Evolutionary conservation across 129 eudicot species (phyloP).

Genomic region (Tanacetum coccineum): DNA sequence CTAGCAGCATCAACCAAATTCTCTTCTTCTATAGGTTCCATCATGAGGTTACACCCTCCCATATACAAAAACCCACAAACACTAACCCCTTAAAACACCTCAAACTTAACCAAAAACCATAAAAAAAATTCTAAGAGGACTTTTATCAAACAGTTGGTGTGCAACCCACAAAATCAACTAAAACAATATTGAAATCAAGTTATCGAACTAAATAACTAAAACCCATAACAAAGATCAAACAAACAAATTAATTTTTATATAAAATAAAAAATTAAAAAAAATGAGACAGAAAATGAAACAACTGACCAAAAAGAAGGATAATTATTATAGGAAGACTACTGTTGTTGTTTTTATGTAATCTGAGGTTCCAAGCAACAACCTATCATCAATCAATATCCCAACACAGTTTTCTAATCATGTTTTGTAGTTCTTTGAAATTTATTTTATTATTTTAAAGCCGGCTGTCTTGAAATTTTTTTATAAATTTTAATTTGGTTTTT

Average conservation of each 20-base stretch:
- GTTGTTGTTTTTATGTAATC: constrained; percentile 14
- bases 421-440: constrained; percentile 12
- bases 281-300: constrained; percentile 25
- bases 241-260: background rate
- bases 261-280: background rate
- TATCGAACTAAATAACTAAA: background rate
- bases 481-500: background rate
- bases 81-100: background rate
- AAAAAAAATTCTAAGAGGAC: background rate
- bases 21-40: constrained; percentile 60
- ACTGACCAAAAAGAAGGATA: constrained; percentile 43
- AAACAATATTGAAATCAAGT: background rate
- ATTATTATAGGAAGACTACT: constrained; percentile 4
- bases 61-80: constrained; percentile 24
- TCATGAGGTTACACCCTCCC: constrained; percentile 57
- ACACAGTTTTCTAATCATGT: background rate
- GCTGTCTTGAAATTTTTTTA: constrained; percentile 28
- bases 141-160: constrained; percentile 14
- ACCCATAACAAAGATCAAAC: background rate
- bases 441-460: constrained; percentile 20
- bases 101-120: too few relatives aligned
- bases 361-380: constrained; percentile 28
- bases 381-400: constrained; percentile 28
- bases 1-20: constrained; percentile 67
- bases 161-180: background rate